Evolutionary conservation across 306 rosid genomes (phyloP).

Genomic region (Lathyrus tuberosus): DNA sequence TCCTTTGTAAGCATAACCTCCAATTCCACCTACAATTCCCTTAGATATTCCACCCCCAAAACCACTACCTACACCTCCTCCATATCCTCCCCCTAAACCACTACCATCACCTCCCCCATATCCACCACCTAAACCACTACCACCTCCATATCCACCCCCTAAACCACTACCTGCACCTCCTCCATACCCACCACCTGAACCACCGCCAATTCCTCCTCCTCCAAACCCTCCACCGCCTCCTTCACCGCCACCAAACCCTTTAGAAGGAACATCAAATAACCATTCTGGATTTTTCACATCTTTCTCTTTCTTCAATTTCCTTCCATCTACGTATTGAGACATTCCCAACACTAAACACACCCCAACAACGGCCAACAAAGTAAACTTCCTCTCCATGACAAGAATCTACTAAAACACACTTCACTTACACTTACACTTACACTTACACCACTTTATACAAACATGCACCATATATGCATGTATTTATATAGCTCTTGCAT

Average conservation of each 20-base stretch:
- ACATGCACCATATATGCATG: slow-evolving; percentile 31
- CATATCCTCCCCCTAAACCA: slow-evolving; percentile 41
- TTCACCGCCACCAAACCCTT: slow-evolving; percentile 6
- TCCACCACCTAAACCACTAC: slow-evolving; percentile 12
- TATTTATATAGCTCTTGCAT: slow-evolving; percentile 39
- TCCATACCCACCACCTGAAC: slow-evolving; percentile 29
- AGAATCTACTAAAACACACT: slow-evolving; percentile 18
- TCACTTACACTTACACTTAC: slow-evolving; percentile 1
- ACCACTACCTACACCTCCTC: slow-evolving; percentile 9
- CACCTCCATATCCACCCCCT: slow-evolving; percentile 40
- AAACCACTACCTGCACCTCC: slow-evolving; percentile 37
- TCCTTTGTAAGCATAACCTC: slow-evolving; percentile 35
- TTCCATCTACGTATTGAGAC: slow-evolving; percentile 42
- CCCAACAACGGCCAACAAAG: slow-evolving; percentile 39
- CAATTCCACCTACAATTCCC: slow-evolving; percentile 38
- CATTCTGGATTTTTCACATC: slow-evolving; percentile 51
- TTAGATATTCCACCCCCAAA: slow-evolving; percentile 24
- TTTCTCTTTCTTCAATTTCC: slow-evolving; percentile 44
- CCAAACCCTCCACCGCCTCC: slow-evolving; percentile 41
- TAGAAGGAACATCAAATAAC: slow-evolving; percentile 40
- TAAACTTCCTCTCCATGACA: slow-evolving; percentile 46
- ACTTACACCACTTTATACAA: not conserved
- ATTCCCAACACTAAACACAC: slow-evolving; percentile 44
- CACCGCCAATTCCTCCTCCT: slow-evolving; percentile 8
- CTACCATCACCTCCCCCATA: slow-evolving; percentile 35